Percentiles rank a stretch among this genome's conserved stretches.
Evolutionary conservation across 192 early-diverging fungal genomes (phyloP).

Genomic region (Backusella luteola): DNA sequence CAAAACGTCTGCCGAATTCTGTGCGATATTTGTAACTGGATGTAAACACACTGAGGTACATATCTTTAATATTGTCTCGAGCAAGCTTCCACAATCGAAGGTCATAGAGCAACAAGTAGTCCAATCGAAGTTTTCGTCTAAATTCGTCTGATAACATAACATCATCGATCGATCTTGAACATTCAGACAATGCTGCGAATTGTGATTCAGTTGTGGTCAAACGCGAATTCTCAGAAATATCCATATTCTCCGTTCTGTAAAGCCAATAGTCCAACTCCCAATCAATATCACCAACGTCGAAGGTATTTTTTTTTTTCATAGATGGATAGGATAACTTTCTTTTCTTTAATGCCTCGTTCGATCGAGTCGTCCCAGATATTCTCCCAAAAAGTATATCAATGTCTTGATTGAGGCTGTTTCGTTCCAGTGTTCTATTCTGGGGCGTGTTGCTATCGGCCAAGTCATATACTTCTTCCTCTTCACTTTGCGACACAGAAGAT

Average conservation of each 20-base stretch:
- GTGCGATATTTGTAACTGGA: slow-evolving; percentile 76
- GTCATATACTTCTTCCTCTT: background rate
- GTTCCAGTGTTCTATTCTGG: background rate
- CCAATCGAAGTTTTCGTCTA: slow-evolving; percentile 65
- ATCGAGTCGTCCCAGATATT: background rate
- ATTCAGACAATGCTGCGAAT: background rate
- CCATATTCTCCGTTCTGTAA: slow-evolving; percentile 12
- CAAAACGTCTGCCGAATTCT: slow-evolving; percentile 67
- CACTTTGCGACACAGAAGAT: background rate
- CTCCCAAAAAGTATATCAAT: background rate
- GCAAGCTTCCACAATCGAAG: slow-evolving; percentile 87
- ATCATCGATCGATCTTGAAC: background rate
- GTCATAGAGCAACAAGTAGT: slow-evolving; percentile 84
- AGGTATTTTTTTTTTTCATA: background rate
- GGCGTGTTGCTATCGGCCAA: background rate
- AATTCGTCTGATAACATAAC: slow-evolving; percentile 37
- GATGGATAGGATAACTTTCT: slow-evolving; percentile 1
- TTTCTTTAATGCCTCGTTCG: background rate
- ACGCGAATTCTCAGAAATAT: slow-evolving; percentile 2
- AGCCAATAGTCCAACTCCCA: slow-evolving; percentile 25
- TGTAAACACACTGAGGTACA: slow-evolving; percentile 88
- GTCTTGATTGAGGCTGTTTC: background rate
- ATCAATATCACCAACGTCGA: slow-evolving; percentile 27
- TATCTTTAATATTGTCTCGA: slow-evolving; percentile 71
- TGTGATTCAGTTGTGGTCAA: background rate